These are phyloP conservation scores for Pholiota conissans DNA, from an alignment of 768 basidiomycete genomes.

Conservation along the genomic window DNA sequence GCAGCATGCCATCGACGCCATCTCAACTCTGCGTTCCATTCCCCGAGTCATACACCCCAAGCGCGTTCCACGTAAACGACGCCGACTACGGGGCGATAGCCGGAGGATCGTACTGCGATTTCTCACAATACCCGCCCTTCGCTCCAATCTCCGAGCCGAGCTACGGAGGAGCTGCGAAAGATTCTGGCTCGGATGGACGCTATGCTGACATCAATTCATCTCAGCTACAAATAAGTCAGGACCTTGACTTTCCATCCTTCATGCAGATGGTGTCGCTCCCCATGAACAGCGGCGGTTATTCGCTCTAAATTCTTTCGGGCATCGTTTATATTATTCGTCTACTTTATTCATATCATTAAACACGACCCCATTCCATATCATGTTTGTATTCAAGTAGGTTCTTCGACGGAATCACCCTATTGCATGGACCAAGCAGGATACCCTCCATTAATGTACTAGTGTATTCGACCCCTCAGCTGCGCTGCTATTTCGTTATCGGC, in stretches of 20 bases:
- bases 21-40: constrained; percentile 28
- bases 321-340: not conserved
- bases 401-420: not conserved
- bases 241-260: constrained; percentile 34
- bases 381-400: no score
- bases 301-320: constrained; percentile 17
- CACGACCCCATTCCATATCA: not conserved
- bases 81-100: constrained; percentile 24
- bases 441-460: not conserved
- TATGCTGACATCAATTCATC: constrained; percentile 19
- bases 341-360: not conserved
- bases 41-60: constrained; percentile 25
- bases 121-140: constrained; percentile 21
- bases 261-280: constrained; percentile 29
- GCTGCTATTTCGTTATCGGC: not conserved
- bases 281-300: constrained; percentile 21
- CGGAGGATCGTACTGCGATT: constrained; percentile 23
- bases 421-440: not conserved
- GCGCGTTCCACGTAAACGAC: constrained; percentile 12
- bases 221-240: constrained; percentile 21
- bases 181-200: constrained; percentile 18
- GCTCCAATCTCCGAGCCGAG: constrained; percentile 17
- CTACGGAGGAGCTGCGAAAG: constrained; percentile 12
- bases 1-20: constrained; percentile 44
- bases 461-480: not conserved